Percentiles rank a stretch among this genome's conserved stretches.
Evolutionary conservation across 2,329 filamentous ascomycete species (phyloP).

Genomic region (Diaporthe longicolla): DNA sequence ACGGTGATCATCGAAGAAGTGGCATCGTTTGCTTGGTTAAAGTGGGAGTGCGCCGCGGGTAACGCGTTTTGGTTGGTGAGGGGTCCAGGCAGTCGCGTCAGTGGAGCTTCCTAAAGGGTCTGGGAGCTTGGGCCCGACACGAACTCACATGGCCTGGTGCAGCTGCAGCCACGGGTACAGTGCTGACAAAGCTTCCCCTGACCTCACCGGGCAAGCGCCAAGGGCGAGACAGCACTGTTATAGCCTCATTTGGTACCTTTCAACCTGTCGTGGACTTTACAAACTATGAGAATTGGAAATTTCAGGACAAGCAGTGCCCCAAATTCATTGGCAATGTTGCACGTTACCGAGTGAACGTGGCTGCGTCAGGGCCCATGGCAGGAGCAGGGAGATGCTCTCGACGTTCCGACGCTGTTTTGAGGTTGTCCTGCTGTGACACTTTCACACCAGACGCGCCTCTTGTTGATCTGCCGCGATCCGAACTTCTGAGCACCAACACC

Average conservation of each 20-base stretch:
- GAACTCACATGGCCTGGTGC: constrained; percentile 34
- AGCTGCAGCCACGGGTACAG: not conserved
- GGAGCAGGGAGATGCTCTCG: not conserved
- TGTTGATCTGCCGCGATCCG: not conserved
- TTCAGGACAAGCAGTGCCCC: no score
- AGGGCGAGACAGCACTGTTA: not conserved
- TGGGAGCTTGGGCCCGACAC: constrained; percentile 19
- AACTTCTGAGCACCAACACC: not conserved
- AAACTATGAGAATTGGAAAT: no score
- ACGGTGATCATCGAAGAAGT: not conserved
- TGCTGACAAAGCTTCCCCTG: constrained; percentile 19
- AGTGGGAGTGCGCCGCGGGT: not conserved
- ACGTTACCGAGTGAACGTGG: not conserved
- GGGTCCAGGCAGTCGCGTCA: constrained; percentile 36
- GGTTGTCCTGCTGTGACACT: not conserved
- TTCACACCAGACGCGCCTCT: not conserved
- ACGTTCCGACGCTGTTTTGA: not conserved
- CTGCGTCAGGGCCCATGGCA: not conserved
- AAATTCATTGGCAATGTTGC: not conserved
- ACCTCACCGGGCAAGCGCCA: no score
- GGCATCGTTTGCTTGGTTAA: not conserved
- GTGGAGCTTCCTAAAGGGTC: not conserved
- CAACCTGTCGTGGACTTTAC: not conserved
- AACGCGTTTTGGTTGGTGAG: constrained; percentile 27
- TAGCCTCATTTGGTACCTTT: no score